Conservation (phyloP, 2,329 filamentous ascomycete genomes). For the Trichophyton schoenleinii region DNA sequence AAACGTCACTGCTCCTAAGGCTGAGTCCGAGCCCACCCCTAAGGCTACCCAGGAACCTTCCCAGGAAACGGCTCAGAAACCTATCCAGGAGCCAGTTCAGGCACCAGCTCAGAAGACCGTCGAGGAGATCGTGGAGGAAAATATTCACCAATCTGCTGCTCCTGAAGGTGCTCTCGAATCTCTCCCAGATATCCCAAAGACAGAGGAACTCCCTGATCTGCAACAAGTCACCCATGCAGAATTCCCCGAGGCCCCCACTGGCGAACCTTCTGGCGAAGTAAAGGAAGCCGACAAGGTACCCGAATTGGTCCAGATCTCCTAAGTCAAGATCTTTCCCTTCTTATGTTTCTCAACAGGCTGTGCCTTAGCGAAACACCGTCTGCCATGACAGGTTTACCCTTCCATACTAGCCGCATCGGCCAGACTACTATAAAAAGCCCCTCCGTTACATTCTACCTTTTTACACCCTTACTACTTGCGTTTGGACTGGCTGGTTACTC, state of each 20-base stretch:
- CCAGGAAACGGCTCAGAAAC: background rate
- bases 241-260: conserved; percentile 31
- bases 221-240: conserved; percentile 20
- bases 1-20: conserved; percentile 13
- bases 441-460: background rate
- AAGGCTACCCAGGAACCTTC: background rate
- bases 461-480: background rate
- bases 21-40: background rate
- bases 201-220: background rate
- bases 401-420: background rate
- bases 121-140: background rate
- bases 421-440: background rate
- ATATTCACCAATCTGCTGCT: conserved; percentile 4
- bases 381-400: background rate
- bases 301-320: conserved; percentile 6
- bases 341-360: background rate
- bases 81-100: background rate
- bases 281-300: background rate
- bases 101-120: background rate
- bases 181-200: background rate
- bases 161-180: conserved; percentile 15
- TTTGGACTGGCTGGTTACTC: background rate
- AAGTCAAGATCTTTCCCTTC: background rate
- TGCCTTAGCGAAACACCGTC: background rate
- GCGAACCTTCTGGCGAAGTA: conserved; percentile 14